Conservation (phyloP, 768 basidiomycete genomes). For the Tylopilus plumbeoviolaceoides region DNA sequence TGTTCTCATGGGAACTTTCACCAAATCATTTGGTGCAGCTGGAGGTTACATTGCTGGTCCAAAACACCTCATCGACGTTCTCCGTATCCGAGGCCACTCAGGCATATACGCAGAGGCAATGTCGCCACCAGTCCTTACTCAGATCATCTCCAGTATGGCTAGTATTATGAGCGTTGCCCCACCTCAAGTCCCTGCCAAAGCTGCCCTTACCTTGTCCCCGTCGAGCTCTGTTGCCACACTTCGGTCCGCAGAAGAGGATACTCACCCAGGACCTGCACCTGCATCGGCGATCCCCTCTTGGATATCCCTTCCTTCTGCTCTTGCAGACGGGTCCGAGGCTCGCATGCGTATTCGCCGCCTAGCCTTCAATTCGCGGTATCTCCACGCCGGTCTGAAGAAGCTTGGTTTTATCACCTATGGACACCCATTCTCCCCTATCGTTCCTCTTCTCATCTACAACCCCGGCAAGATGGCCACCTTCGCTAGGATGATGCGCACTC, state of each 20-base stretch:
- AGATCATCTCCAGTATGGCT: constrained; percentile 88
- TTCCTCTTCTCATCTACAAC: constrained; percentile 88
- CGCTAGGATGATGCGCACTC: constrained; percentile 77
- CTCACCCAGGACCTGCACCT: constrained; percentile 69
- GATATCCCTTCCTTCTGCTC: constrained; percentile 66
- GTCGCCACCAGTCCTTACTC: constrained; percentile 86
- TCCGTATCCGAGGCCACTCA: constrained; percentile 79
- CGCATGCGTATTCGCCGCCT: constrained; percentile 76
- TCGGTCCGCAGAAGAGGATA: constrained; percentile 38
- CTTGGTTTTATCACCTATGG: constrained; percentile 98
- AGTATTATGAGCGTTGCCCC: constrained; percentile 88
- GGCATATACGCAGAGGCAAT: constrained; percentile 88
- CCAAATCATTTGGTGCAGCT: constrained; percentile 89
- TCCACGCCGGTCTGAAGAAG: constrained; percentile 78
- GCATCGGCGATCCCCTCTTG: constrained; percentile 65
- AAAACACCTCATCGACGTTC: constrained; percentile 73
- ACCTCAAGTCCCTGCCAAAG: constrained; percentile 30
- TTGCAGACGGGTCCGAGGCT: constrained; percentile 85
- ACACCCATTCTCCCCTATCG: constrained; percentile 85
- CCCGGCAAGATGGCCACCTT: constrained; percentile 93
- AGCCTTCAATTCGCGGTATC: constrained; percentile 94
- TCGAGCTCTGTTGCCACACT: constrained; percentile 28
- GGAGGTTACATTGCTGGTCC: constrained; percentile 93
- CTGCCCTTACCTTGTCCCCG: constrained; percentile 25
- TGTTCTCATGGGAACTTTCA: constrained; percentile 98